phyloP scores from a whole-genome alignment of 805 yeast species.

The Ogataea nakhonphanomensis region DNA sequence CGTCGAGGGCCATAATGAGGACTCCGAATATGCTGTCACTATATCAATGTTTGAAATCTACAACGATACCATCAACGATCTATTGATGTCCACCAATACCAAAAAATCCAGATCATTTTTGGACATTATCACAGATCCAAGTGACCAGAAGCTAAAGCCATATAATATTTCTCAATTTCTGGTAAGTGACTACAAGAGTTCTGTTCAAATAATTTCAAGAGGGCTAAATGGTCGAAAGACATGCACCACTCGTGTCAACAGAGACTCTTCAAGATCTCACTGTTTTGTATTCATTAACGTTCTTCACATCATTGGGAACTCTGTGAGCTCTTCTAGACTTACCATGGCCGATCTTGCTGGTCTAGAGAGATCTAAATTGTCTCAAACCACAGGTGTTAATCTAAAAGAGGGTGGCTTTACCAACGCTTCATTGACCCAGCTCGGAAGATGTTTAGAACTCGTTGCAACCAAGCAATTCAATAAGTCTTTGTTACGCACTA shows the following conservation, averaged over 20 bases:
- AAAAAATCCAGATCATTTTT: constrained; percentile 28
- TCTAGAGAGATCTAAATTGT: constrained; percentile 45
- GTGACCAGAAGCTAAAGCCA: constrained; percentile 44
- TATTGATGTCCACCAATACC: constrained; percentile 28
- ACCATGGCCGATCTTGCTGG: constrained; percentile 52
- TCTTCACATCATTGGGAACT: constrained; percentile 20
- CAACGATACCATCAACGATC: constrained; percentile 43
- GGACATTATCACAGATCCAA: constrained; percentile 41
- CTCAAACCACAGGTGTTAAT: constrained; percentile 43
- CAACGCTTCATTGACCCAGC: constrained; percentile 46
- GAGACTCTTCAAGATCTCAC: constrained; percentile 48
- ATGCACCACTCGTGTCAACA: constrained; percentile 42
- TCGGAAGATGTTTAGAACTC: constrained; percentile 46
- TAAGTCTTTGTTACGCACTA: constrained; percentile 43
- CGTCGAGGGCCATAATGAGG: background rate
- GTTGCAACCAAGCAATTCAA: constrained; percentile 38
- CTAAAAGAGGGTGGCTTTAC: constrained; percentile 47
- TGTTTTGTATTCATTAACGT: constrained; percentile 46
- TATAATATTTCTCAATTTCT: constrained; percentile 39
- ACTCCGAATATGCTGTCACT: constrained; percentile 36
- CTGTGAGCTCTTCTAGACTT: constrained; percentile 35
- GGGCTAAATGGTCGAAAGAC: constrained; percentile 39
- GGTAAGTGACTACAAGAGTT: constrained; percentile 36
- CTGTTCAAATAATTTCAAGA: constrained; percentile 35
- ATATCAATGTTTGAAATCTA: constrained; percentile 53